phyloP scores from a whole-genome alignment of 2,329 filamentous ascomycete genomes.

The Hymenoscyphus infarciens region DNA sequence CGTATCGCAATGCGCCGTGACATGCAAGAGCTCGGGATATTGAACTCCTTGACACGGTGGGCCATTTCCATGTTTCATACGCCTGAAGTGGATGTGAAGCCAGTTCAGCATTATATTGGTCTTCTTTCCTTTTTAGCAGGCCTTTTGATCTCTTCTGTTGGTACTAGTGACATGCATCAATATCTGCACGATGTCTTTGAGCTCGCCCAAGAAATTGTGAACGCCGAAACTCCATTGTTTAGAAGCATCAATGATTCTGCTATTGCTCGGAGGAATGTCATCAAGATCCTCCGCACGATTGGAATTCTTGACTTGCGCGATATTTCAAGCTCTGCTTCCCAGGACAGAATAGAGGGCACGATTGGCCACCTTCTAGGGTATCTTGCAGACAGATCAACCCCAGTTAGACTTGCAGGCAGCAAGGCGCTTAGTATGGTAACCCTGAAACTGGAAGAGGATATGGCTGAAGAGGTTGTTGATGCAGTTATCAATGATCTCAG shows the following conservation, averaged over 20 bases:
- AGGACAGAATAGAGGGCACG: constrained; percentile 68
- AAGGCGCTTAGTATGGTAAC: constrained; percentile 89
- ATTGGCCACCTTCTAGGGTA: constrained; percentile 78
- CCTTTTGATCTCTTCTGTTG: constrained; percentile 64
- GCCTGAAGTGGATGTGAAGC: constrained; percentile 38
- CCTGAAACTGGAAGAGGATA: constrained; percentile 70
- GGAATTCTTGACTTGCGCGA: constrained; percentile 52
- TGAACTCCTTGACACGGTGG: constrained; percentile 68
- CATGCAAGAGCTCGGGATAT: constrained; percentile 75
- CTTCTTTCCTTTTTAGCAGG: constrained; percentile 76
- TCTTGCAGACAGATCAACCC: constrained; percentile 83
- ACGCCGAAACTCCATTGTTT: constrained; percentile 46
- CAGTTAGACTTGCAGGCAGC: constrained; percentile 84
- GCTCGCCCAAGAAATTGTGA: constrained; percentile 56
- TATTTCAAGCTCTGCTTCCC: constrained; percentile 10
- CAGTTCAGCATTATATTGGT: constrained; percentile 75
- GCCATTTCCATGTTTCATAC: constrained; percentile 58
- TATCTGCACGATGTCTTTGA: constrained; percentile 65
- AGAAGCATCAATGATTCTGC: constrained; percentile 65
- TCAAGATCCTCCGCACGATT: constrained; percentile 80
- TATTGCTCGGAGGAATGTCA: constrained; percentile 72
- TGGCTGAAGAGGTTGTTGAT: constrained; percentile 84
- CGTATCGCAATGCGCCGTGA: constrained; percentile 79
- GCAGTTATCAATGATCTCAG: constrained; percentile 71
- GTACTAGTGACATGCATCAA: constrained; percentile 69